Evolutionary conservation across 352 stramenopile genomes (phyloP), one percentile per base, ranked within the genome.

Genomic region (Albugo candida): DNA sequence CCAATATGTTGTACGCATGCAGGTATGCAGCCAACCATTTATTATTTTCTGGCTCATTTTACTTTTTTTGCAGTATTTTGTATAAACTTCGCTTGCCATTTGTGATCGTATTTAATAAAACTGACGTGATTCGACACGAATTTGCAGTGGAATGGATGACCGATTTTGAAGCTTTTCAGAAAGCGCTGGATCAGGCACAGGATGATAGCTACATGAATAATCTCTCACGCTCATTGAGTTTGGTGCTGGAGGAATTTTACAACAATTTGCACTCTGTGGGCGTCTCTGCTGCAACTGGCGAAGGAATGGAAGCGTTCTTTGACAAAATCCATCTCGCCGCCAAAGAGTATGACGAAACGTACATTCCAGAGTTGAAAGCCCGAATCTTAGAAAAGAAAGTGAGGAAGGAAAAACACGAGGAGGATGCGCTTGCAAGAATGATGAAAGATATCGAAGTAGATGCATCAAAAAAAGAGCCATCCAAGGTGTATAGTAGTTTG

Each of bases 1-100:
- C 79, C 61, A 99, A 99, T 65, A 99, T 99, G 95, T 72, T 99
- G 8, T 99, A 99, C 62, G 93, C 94, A 2, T 98, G 94, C 63
- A 97, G 55, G 55, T 61, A 59, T 24, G 24, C 44, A n/a, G 2
- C n/a, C 10, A 10, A 17, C 14, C 31, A 1, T 41, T 13, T 41
- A 24, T 2, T 10, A 0, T 40, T 27, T 24, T 52, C 3, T 51
- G 43, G 31, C 51, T 19, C 8, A 3, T 21, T 14, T 41, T 13
- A 11, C 11, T 55, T 12, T 0, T 18, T 1, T 12, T 0, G 0
- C 35, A 64, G 81, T 56, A 98, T 99, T 63, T 64, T 99, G 41
- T 99, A 98, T 75, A 95, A 97, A 57, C 92, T 95, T 18, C 81
- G 91, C 49, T 67, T 99, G 48, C 95, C 95, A 17, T 91, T 99